These are phyloP conservation scores for Quercus tomentella DNA, from an alignment of 331 rosid genomes.

Conservation along the genomic window DNA sequence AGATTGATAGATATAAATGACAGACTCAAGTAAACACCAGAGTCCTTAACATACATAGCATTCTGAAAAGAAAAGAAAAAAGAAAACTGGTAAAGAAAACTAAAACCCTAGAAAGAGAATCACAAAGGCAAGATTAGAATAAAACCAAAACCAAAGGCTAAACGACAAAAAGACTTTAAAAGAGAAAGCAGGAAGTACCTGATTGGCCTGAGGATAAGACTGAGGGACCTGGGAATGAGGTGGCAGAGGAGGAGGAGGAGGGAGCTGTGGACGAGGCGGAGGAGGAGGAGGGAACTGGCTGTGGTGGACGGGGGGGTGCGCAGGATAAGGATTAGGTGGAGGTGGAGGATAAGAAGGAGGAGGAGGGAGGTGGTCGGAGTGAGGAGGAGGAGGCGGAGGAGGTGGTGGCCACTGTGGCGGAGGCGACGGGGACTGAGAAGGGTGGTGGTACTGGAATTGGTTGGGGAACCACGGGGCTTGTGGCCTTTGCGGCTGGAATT, in stretches of 20 bases:
- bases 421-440: conserved; percentile 62
- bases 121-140: not conserved
- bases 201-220: conserved; percentile 56
- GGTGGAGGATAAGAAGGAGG: conserved; percentile 56
- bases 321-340: conserved; percentile 49
- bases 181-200: not conserved
- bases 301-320: conserved; percentile 52
- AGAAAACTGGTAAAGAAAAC: not conserved
- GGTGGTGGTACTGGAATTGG: conserved; percentile 80
- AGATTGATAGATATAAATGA: no score
- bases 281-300: conserved; percentile 56
- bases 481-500: conserved; percentile 42
- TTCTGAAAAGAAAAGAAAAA: not conserved
- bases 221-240: conserved; percentile 61
- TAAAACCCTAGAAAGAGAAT: conserved; percentile 25
- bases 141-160: not conserved
- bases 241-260: conserved; percentile 28
- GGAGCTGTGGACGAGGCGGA: conserved; percentile 31
- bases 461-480: conserved; percentile 62
- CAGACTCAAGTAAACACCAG: no score
- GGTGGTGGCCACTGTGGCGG: conserved; percentile 72
- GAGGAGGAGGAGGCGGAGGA: conserved; percentile 33
- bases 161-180: not conserved
- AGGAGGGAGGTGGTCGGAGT: conserved; percentile 38
- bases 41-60: no score